These are phyloP conservation scores for Leishmania tarentolae DNA, from an alignment of 208 protist species.

Conservation along the genomic window DNA sequence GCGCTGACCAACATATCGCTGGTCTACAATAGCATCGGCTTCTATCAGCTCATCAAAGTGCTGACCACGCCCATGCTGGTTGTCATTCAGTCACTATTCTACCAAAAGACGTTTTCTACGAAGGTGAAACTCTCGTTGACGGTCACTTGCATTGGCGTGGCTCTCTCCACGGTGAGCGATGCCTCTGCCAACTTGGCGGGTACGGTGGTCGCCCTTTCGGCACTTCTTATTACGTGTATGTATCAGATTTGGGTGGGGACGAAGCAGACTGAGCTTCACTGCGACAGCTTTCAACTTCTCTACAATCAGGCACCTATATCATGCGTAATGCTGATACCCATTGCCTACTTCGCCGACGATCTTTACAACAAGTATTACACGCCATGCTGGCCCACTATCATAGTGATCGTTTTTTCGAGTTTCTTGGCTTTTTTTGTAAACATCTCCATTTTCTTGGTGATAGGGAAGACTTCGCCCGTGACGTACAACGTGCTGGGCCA, in stretches of 20 bases:
- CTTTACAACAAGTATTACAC: constrained; percentile 22
- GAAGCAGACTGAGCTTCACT: constrained; percentile 83
- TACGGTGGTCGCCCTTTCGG: constrained; percentile 58
- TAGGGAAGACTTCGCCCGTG: constrained; percentile 84
- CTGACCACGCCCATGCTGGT: constrained; percentile 74
- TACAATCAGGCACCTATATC: constrained; percentile 89
- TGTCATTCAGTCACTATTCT: constrained; percentile 68
- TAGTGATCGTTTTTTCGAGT: constrained; percentile 51
- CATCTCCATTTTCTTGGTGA: constrained; percentile 89
- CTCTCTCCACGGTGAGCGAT: constrained; percentile 73
- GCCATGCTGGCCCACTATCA: constrained; percentile 32
- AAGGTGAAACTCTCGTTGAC: constrained; percentile 56
- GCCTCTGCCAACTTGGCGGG: constrained; percentile 69
- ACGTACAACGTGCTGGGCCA: constrained; percentile 91
- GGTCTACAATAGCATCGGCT: constrained; percentile 86
- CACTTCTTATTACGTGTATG: constrained; percentile 77
- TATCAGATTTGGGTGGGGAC: constrained; percentile 90
- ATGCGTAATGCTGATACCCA: constrained; percentile 56
- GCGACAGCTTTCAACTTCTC: constrained; percentile 84
- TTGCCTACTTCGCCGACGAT: constrained; percentile 62
- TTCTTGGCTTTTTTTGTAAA: constrained; percentile 87
- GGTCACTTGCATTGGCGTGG: constrained; percentile 69
- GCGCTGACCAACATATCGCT: constrained; percentile 88
- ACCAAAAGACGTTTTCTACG: constrained; percentile 47
- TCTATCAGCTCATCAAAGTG: constrained; percentile 91